Evolutionary conservation across 805 yeast genomes (phyloP).

Genomic region (Saturnispora serradocipensis): DNA sequence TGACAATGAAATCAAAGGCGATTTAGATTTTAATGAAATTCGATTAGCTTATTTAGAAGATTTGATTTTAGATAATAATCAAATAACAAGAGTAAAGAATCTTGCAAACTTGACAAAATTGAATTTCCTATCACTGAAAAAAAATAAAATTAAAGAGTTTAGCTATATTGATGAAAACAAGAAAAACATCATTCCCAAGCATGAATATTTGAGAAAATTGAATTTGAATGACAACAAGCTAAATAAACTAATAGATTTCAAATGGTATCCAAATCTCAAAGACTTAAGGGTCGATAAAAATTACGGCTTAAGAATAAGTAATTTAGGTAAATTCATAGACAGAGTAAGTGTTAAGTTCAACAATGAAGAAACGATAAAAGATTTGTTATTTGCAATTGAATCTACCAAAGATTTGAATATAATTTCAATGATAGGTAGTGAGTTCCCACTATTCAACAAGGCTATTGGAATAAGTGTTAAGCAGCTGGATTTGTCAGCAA

Average conservation of each 20-base stretch:
- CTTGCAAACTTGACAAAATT: slow-evolving; percentile 30
- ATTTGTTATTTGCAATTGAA: slow-evolving; percentile 12
- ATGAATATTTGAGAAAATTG: slow-evolving; percentile 8
- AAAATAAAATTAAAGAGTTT: slow-evolving; percentile 30
- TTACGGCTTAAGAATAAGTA: slow-evolving; percentile 19
- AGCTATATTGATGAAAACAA: slow-evolving; percentile 5
- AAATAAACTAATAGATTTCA: slow-evolving; percentile 19
- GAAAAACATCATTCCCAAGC: slow-evolving; percentile 26
- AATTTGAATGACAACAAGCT: slow-evolving; percentile 9
- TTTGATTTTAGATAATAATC: slow-evolving; percentile 35
- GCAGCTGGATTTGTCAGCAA: slow-evolving; percentile 37
- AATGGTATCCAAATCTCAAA: slow-evolving; percentile 31
- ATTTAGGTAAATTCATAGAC: slow-evolving; percentile 29
- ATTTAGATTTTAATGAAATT: slow-evolving; percentile 29
- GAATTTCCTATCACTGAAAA: slow-evolving; percentile 33
- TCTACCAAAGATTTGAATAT: slow-evolving; percentile 21
- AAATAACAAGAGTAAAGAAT: slow-evolving; percentile 27
- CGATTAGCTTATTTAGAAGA: slow-evolving; percentile 35
- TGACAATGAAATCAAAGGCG: slow-evolving; percentile 32
- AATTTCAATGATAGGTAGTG: slow-evolving; percentile 29
- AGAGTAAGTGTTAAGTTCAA: slow-evolving; percentile 37
- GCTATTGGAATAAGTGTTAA: slow-evolving; percentile 26
- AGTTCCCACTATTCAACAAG: slow-evolving; percentile 7
- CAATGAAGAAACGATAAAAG: slow-evolving; percentile 16
- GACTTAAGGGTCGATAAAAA: slow-evolving; percentile 38